Evolutionary conservation across 257 asterid species (phyloP), one percentile per base, ranked within the genome.

Genomic region (Galeopsis tetrahit): DNA sequence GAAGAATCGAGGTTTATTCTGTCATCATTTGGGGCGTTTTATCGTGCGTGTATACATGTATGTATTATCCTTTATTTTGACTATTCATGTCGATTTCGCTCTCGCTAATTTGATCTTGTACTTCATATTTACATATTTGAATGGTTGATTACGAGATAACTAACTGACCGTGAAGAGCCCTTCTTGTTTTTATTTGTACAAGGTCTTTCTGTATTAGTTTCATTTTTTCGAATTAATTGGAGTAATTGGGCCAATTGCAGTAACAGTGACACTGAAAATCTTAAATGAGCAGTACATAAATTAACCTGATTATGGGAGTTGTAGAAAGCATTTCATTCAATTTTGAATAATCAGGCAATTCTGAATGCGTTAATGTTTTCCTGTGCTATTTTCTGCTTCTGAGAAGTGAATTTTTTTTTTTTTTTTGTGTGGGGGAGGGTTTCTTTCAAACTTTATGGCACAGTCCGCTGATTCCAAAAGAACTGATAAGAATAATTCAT

Each of bases 1-100:
- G 63, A 7, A 40, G 62, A 71, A 40, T 66, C 40, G 17, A 77
- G 77, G 74, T 77, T 55, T 8, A 57, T 35, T 48, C 33, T 65
- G 11, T 33, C 39, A 34, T 68, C 61, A 21, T 13, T 40, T 11
- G 21, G 15, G 35, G 31, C 10, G n/a, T 68, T 11, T 52, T 42
- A 10, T 17, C 36, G 4, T 8, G 53, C 52, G 10, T 42, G 40
- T 42, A 21, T 11, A 9, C 57, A 14, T 4, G 57, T 49, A 49
- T 53, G 33, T 53, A 17, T 53, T 10, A 53, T 62, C 39, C 33
- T 55, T 53, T 11, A 43, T 59, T 8, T 56, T 0, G 28, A 14
- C n/a, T 14, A 28, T 31, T 35, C 51, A 6, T 14, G 49, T n/a
- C 40, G 42, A 74, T 63, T 66, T 32, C 40, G 8, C 64, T 13